Percentiles rank a stretch among this genome's conserved stretches.
Evolutionary conservation across 2,329 filamentous ascomycete species (phyloP).

Genomic region (Aspergillus hortae): DNA sequence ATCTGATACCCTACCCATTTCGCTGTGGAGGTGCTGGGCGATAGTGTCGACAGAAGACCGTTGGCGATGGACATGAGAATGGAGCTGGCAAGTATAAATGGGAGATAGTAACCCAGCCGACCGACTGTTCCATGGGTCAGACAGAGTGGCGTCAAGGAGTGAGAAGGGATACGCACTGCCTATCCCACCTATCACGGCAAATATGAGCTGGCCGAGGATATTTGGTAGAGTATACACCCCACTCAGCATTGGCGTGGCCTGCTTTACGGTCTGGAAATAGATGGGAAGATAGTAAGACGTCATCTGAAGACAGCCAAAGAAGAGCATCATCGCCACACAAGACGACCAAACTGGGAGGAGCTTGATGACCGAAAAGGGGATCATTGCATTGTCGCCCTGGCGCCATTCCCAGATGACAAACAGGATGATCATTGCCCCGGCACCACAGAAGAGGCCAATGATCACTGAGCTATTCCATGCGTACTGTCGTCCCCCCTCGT

Average conservation of each 20-base stretch:
- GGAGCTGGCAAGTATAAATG: slow-evolving; percentile 27
- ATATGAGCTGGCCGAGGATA: slow-evolving; percentile 30
- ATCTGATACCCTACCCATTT: slow-evolving; percentile 50
- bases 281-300: slow-evolving; percentile 47
- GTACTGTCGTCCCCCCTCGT: slow-evolving; percentile 55
- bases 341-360: slow-evolving; percentile 18
- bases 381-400: slow-evolving; percentile 13
- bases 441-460: slow-evolving; percentile 39
- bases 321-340: slow-evolving; percentile 25
- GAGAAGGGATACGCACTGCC: slow-evolving; percentile 20
- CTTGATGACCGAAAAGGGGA: slow-evolving; percentile 7
- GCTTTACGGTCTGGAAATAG: slow-evolving; percentile 46
- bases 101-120: slow-evolving; percentile 33
- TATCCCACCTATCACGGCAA: slow-evolving; percentile 30
- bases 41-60: slow-evolving; percentile 43
- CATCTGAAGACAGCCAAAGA: slow-evolving; percentile 25
- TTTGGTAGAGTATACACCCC: slow-evolving; percentile 25
- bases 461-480: slow-evolving; percentile 45
- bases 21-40: slow-evolving; percentile 30
- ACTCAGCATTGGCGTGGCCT: slow-evolving; percentile 22
- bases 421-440: slow-evolving; percentile 6
- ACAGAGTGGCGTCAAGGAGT: background rate
- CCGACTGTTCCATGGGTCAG: slow-evolving; percentile 15
- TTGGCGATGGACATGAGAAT: slow-evolving; percentile 30
- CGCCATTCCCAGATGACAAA: slow-evolving; percentile 13